These are phyloP conservation scores for Solanum chmielewskii DNA, from an alignment of 257 asterid species.

Conservation along the genomic window DNA sequence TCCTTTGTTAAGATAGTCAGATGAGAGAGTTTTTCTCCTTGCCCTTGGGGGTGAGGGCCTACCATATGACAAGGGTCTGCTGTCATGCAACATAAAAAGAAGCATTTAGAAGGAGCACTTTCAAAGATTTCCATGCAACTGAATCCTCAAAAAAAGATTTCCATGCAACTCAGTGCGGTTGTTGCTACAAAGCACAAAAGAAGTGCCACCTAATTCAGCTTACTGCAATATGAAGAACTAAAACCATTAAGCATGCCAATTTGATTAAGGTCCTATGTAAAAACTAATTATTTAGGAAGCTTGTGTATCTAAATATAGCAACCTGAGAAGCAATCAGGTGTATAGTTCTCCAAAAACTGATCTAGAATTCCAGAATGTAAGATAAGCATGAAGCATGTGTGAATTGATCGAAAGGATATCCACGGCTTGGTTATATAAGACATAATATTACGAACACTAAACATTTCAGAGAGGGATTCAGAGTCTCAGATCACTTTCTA, in stretches of 20 bases:
- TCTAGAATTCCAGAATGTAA: background rate
- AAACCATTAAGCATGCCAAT: background rate
- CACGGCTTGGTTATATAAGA: background rate
- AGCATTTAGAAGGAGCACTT: conserved; percentile 9
- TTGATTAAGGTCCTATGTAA: background rate
- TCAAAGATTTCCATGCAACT: background rate
- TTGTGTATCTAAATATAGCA: background rate
- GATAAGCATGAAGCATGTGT: background rate
- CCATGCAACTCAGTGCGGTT: background rate
- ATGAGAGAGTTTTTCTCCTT: conserved; percentile 16
- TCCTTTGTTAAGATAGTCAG: conserved; percentile 26
- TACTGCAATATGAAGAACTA: background rate
- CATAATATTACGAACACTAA: background rate
- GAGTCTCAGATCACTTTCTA: background rate
- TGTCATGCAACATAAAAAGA: conserved; percentile 16
- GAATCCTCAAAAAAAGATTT: background rate
- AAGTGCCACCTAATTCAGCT: background rate
- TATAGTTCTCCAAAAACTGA: background rate
- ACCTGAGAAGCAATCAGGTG: background rate
- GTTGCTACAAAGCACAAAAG: background rate
- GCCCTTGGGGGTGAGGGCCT: conserved; percentile 32
- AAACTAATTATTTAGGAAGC: background rate
- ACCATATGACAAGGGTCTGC: conserved; percentile 44
- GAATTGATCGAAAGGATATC: background rate
- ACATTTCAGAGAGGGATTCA: background rate